Percentiles rank a stretch among this genome's conserved stretches.
phyloP scores from a whole-genome alignment of 2,329 filamentous ascomycete species.

The Macrophomina tecta region DNA sequence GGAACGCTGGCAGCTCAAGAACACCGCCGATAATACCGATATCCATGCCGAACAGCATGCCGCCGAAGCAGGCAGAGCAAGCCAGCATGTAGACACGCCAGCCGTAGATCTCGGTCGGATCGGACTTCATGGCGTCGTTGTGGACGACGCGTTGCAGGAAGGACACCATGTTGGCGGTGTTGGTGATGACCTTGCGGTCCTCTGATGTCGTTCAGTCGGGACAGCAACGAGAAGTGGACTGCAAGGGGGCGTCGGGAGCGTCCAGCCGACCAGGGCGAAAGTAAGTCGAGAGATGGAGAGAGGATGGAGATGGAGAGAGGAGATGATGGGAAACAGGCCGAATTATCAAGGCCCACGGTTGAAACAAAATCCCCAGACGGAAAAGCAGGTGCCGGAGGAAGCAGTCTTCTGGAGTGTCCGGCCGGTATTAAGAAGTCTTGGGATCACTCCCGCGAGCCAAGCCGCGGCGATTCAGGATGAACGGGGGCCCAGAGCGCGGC shows the following conservation, averaged over 20 bases:
- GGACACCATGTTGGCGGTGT: slow-evolving; percentile 15
- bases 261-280: not conserved
- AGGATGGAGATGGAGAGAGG: not conserved
- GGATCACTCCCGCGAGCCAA: slow-evolving; percentile 12
- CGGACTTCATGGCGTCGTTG: slow-evolving; percentile 73
- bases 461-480: slow-evolving; percentile 7
- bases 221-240: not conserved
- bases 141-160: slow-evolving; percentile 64
- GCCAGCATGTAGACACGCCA: slow-evolving; percentile 71
- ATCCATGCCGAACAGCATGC: slow-evolving; percentile 70
- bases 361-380: slow-evolving; percentile 15
- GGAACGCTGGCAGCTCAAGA: slow-evolving; percentile 64
- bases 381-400: not conserved
- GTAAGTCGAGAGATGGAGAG: not conserved
- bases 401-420: not conserved
- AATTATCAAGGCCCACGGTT: slow-evolving; percentile 4
- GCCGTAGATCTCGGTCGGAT: slow-evolving; percentile 72
- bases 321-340: not conserved
- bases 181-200: slow-evolving; percentile 14
- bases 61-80: slow-evolving; percentile 71
- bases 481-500: slow-evolving; percentile 16
- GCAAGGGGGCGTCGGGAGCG: not conserved
- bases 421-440: not conserved
- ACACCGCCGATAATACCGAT: slow-evolving; percentile 68
- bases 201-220: not conserved